phyloP scores from a whole-genome alignment of 257 asterid species.

The Nicotiana knightiana region DNA sequence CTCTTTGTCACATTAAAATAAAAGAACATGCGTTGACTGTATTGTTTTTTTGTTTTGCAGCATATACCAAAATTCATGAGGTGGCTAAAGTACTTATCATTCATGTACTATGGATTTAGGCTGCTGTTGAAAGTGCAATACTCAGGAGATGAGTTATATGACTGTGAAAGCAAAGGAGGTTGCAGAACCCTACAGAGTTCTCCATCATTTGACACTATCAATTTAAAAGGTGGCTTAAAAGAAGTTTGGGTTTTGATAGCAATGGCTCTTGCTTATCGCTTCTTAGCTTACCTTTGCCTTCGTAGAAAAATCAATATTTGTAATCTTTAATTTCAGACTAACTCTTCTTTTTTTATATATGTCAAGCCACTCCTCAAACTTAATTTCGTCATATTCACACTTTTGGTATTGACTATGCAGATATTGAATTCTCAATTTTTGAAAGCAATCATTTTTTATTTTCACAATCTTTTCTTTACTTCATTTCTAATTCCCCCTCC shows the following conservation, averaged over 20 bases:
- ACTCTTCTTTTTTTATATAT: too few species aligned
- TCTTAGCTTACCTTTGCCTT: conserved; percentile 64
- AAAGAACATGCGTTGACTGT: too few species aligned
- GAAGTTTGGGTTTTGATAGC: conserved; percentile 82
- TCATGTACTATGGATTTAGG: conserved; percentile 89
- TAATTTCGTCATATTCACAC: background rate
- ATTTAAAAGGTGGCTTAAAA: conserved; percentile 57
- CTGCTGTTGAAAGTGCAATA: conserved; percentile 84
- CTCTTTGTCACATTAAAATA: too few species aligned
- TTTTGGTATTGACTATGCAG: background rate
- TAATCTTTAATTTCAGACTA: conserved; percentile 30
- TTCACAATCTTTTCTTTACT: background rate
- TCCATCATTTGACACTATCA: conserved; percentile 79
- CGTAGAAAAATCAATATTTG: conserved; percentile 43
- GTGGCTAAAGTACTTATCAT: conserved; percentile 85
- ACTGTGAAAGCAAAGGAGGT: conserved; percentile 62
- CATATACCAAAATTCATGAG: conserved; percentile 82
- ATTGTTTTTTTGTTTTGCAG: conserved; percentile 29
- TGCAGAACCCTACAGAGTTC: conserved; percentile 73
- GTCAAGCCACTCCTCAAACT: too few species aligned
- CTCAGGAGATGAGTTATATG: conserved; percentile 61
- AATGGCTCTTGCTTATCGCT: conserved; percentile 75
- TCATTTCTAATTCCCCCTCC: background rate
- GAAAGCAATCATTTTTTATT: background rate
- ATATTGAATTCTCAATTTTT: background rate